phyloP scores from a whole-genome alignment of 129 eudicot species.

The Arctium lappa region DNA sequence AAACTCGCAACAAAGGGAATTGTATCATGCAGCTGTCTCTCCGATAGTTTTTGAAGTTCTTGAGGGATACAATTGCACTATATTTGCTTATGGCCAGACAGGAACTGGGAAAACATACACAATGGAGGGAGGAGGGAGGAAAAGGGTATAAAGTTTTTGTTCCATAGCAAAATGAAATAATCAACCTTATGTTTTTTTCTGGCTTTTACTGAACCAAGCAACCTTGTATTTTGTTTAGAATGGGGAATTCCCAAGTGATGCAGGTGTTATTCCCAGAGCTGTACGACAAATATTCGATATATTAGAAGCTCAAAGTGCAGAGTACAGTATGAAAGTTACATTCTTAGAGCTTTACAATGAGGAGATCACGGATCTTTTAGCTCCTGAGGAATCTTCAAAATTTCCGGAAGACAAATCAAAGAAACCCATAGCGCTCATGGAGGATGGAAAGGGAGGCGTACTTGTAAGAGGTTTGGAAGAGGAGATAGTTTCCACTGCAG shows the following conservation, averaged over 20 bases:
- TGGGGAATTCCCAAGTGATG: conserved; percentile 94
- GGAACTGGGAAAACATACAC: conserved; percentile 99
- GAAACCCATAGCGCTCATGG: conserved; percentile 97
- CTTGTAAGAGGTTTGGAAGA: conserved; percentile 92
- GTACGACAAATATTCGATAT: conserved; percentile 81
- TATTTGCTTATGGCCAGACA: conserved; percentile 98
- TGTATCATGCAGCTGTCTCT: conserved; percentile 80
- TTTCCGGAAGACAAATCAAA: conserved; percentile 69
- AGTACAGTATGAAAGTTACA: conserved; percentile 93
- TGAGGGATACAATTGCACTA: conserved; percentile 96
- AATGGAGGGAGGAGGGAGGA: conserved; percentile 98
- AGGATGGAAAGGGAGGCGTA: conserved; percentile 96
- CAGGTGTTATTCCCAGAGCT: conserved; percentile 98
- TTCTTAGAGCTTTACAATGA: conserved; percentile 91
- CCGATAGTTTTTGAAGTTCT: conserved; percentile 94
- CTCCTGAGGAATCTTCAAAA: conserved; percentile 56
- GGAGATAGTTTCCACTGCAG: conserved; percentile 84
- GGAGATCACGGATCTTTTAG: conserved; percentile 94
- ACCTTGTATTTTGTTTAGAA: conserved; percentile 42
- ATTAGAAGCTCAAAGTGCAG: conserved; percentile 91
- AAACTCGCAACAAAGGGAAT: conserved; percentile 78
- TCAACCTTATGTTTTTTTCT: not conserved
- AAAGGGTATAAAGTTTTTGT: conserved; percentile 52
- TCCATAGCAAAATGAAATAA: not conserved
- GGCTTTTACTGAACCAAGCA: conserved; percentile 16